phyloP scores from a whole-genome alignment of 2,329 filamentous ascomycete genomes.

The Colletotrichum caudatum region DNA sequence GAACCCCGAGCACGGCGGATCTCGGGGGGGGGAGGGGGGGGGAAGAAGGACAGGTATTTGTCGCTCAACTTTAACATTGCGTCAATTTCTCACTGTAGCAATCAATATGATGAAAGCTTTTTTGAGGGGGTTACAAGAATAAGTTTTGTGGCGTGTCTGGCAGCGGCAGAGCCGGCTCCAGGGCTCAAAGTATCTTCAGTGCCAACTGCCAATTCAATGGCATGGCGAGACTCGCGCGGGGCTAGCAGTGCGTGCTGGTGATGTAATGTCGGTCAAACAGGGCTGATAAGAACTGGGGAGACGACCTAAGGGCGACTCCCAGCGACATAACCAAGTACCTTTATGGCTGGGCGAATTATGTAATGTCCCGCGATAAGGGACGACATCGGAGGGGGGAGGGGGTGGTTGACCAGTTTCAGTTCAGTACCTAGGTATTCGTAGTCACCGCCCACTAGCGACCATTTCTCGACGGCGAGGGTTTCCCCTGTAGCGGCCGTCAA shows the following conservation, averaged over 20 bases:
- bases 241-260: constrained; percentile 2
- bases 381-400: constrained; percentile 29
- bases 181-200: constrained; percentile 2
- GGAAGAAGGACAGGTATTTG: constrained; percentile 1
- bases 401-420: background rate
- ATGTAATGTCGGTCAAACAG: constrained; percentile 37
- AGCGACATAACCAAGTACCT: constrained; percentile 3
- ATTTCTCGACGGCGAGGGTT: constrained; percentile 22
- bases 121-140: background rate
- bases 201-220: constrained; percentile 28
- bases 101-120: background rate
- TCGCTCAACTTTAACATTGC: constrained; percentile 17
- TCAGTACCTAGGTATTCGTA: too few relatives aligned
- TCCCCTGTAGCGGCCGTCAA: constrained; percentile 23
- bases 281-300: constrained; percentile 36
- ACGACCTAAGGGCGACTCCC: background rate
- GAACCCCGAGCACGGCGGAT: constrained; percentile 32
- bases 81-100: constrained; percentile 19
- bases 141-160: background rate
- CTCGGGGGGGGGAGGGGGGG: constrained; percentile 9
- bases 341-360: constrained; percentile 20
- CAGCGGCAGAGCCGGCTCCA: constrained; percentile 11
- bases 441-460: background rate
- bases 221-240: background rate
- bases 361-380: constrained; percentile 38